Evolutionary conservation across 2,329 filamentous ascomycete genomes (phyloP).

Genomic region (Macrophomina phaseolina): DNA sequence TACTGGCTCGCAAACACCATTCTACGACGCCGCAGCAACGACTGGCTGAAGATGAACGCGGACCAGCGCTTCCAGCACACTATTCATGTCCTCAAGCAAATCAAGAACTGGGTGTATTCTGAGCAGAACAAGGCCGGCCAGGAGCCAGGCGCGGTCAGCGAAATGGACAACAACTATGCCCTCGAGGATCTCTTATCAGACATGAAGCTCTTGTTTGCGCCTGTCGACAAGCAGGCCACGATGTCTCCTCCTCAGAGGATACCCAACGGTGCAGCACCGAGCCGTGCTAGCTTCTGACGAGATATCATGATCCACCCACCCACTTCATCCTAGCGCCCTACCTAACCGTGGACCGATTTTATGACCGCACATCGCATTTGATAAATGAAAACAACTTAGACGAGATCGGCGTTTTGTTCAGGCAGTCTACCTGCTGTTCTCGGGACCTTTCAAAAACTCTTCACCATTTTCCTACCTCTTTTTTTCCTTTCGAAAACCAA

Average conservation of each 20-base stretch:
- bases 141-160: slow-evolving; percentile 70
- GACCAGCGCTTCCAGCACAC: slow-evolving; percentile 66
- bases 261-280: neutral
- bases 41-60: slow-evolving; percentile 59
- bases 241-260: slow-evolving; percentile 2
- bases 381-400: slow-evolving; percentile 30
- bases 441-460: slow-evolving; percentile 26
- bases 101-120: slow-evolving; percentile 65
- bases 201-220: slow-evolving; percentile 74
- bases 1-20: slow-evolving; percentile 70
- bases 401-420: slow-evolving; percentile 28
- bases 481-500: slow-evolving; percentile 36
- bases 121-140: slow-evolving; percentile 70
- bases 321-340: neutral
- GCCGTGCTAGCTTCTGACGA: slow-evolving; percentile 14
- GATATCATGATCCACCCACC: slow-evolving; percentile 10
- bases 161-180: slow-evolving; percentile 71
- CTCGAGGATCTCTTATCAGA: slow-evolving; percentile 69
- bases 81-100: slow-evolving; percentile 65
- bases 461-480: slow-evolving; percentile 34
- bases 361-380: slow-evolving; percentile 20
- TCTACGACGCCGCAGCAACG: slow-evolving; percentile 45
- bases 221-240: slow-evolving; percentile 48
- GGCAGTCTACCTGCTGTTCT: slow-evolving; percentile 28
- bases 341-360: slow-evolving; percentile 1